Conservation (phyloP, 208 protist genomes). For the Leishmania tropica region DNA sequence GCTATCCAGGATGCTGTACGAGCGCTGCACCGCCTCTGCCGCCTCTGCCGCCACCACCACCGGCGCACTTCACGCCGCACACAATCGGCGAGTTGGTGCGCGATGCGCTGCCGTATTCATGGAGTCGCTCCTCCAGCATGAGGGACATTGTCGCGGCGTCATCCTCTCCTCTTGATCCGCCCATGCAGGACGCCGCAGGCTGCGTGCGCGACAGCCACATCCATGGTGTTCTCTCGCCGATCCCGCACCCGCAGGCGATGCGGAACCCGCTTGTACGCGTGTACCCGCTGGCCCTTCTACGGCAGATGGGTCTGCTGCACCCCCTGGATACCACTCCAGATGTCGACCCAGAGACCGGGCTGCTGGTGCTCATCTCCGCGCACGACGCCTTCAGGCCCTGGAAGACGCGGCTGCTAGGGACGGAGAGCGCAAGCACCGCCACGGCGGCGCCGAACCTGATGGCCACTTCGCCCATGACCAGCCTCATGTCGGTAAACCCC, state of each 20-base stretch:
- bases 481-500: neutral
- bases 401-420: neutral
- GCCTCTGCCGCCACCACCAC: conserved; percentile 6
- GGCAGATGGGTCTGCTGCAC: conserved; percentile 42
- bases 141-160: neutral
- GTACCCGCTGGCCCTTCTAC: conserved; percentile 46
- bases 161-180: neutral
- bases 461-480: neutral
- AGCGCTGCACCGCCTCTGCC: neutral
- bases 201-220: neutral
- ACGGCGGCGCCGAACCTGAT: neutral
- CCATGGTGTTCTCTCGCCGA: conserved; percentile 1
- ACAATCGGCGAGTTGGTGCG: conserved; percentile 23
- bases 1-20: neutral
- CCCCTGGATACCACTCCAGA: conserved; percentile 31
- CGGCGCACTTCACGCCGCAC: conserved; percentile 14
- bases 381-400: conserved; percentile 39
- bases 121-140: conserved; percentile 1
- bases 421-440: neutral
- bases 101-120: conserved; percentile 2
- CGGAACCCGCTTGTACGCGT: conserved; percentile 43
- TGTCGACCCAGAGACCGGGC: conserved; percentile 19
- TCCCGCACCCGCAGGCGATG: conserved; percentile 13
- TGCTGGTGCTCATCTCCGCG: conserved; percentile 29
- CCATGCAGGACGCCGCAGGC: neutral